Conservation (phyloP, 805 yeast genomes). For the Wickerhamomyces sydowiorum region DNA sequence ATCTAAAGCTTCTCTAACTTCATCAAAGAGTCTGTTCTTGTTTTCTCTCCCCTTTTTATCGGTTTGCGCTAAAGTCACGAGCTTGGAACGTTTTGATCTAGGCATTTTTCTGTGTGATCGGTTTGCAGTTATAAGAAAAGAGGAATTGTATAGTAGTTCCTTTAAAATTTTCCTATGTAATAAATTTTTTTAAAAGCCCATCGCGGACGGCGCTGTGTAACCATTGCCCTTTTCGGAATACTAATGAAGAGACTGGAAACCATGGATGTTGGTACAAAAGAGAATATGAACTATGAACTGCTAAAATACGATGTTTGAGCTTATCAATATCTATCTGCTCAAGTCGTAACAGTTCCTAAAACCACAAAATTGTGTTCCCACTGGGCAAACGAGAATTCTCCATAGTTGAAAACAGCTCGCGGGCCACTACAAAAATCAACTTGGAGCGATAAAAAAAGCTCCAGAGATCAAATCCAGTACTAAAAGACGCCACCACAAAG, state of each 20-base stretch:
- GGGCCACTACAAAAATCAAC: too few species aligned
- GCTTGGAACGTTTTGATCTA: constrained; percentile 93
- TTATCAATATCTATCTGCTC: too few species aligned
- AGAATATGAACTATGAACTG: too few species aligned
- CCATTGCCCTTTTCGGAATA: not conserved
- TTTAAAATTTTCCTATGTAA: not conserved
- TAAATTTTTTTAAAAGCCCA: not conserved
- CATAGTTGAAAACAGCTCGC: too few species aligned
- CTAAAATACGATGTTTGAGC: too few species aligned
- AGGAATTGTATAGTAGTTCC: not conserved
- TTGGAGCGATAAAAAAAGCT: too few species aligned
- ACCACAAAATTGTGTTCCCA: too few species aligned
- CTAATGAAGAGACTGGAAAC: not conserved
- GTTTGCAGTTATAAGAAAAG: not conserved
- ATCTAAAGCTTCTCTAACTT: constrained; percentile 78
- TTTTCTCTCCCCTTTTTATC: constrained; percentile 94
- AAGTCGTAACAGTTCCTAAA: too few species aligned
- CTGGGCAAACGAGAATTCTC: too few species aligned
- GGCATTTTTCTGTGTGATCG: constrained; percentile 55
- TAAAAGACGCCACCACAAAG: too few species aligned
- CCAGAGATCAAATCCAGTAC: too few species aligned
- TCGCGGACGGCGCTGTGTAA: not conserved
- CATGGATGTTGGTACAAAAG: too few species aligned
- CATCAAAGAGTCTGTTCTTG: constrained; percentile 87
- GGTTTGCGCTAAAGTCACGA: constrained; percentile 92